Conservation (phyloP, 192 early-diverging fungal species). For the Lunasporangiospora selenospora region DNA sequence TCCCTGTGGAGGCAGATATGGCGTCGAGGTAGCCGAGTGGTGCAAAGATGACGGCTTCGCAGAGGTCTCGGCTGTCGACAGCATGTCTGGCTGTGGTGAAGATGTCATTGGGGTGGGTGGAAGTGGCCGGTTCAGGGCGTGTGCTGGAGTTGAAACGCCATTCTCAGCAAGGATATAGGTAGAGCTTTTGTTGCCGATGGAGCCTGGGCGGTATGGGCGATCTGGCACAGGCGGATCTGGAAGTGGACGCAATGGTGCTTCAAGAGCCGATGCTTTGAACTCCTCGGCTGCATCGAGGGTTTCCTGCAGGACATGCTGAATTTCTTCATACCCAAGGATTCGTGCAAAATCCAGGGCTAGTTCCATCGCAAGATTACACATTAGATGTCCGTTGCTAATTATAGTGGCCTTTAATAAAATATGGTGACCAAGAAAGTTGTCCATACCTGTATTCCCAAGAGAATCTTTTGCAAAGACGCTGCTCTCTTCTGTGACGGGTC, state of each 20-base stretch:
- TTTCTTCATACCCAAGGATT: constrained; percentile 11
- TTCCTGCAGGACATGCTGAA: constrained; percentile 13
- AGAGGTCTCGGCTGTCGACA: too few relatives aligned
- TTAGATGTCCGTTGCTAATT: not conserved
- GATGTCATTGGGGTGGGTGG: constrained; percentile 20
- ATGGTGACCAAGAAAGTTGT: not conserved
- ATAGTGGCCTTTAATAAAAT: not conserved
- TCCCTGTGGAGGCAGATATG: too few relatives aligned
- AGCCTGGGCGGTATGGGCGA: not conserved
- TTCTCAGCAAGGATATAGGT: not conserved
- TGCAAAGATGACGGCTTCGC: too few relatives aligned
- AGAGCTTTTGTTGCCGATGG: not conserved
- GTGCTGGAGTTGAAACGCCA: too few relatives aligned
- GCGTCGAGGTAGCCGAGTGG: too few relatives aligned
- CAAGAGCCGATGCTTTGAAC: constrained; percentile 3
- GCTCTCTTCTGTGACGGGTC: not conserved
- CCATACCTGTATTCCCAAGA: constrained; percentile 27
- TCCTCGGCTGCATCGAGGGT: constrained; percentile 15
- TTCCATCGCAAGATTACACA: not conserved
- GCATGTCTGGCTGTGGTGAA: too few relatives aligned
- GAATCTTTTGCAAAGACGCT: constrained; percentile 11
- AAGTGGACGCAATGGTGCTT: not conserved
- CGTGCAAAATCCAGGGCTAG: constrained; percentile 34
- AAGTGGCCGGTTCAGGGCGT: constrained; percentile 12
- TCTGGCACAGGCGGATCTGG: not conserved